Conservation (phyloP, 2,329 filamentous ascomycete species). For the Blastomyces emzantsi region DNA sequence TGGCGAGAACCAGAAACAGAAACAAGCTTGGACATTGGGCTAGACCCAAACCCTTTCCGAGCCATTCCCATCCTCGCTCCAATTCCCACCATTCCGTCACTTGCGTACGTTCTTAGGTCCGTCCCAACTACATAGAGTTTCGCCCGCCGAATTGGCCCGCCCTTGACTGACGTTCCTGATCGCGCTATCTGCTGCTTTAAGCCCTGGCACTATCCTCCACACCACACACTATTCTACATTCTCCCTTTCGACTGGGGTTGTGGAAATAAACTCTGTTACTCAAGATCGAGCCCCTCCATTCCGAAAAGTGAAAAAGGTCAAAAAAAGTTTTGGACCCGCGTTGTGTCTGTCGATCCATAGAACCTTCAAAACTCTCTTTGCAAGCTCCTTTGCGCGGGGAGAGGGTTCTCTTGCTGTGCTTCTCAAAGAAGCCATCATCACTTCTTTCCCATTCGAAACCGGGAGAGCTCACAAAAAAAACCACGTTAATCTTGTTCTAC, state of each 20-base stretch:
- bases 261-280: slow-evolving; percentile 7
- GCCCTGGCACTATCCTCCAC: background rate
- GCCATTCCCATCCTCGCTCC: background rate
- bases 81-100: background rate
- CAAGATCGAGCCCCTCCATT: slow-evolving; percentile 8
- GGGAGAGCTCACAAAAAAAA: slow-evolving; percentile 1
- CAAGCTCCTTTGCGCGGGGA: slow-evolving; percentile 2
- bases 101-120: background rate
- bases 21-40: slow-evolving; percentile 4
- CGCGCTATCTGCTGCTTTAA: slow-evolving; percentile 8
- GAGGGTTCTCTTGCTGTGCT: background rate
- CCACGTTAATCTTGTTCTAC: slow-evolving; percentile 5
- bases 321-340: slow-evolving; percentile 5
- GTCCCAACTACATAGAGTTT: slow-evolving; percentile 4
- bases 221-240: background rate
- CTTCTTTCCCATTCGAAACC: background rate
- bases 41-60: background rate
- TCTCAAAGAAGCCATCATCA: slow-evolving; percentile 7
- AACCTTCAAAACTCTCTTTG: slow-evolving; percentile 6
- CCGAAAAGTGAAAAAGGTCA: background rate
- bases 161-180: slow-evolving; percentile 6
- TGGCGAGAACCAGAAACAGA: background rate
- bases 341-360: slow-evolving; percentile 8
- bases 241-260: background rate
- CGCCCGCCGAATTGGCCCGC: slow-evolving; percentile 4